phyloP scores from a whole-genome alignment of 1,139 yeast genomes.

The Hansenula sp. region DNA sequence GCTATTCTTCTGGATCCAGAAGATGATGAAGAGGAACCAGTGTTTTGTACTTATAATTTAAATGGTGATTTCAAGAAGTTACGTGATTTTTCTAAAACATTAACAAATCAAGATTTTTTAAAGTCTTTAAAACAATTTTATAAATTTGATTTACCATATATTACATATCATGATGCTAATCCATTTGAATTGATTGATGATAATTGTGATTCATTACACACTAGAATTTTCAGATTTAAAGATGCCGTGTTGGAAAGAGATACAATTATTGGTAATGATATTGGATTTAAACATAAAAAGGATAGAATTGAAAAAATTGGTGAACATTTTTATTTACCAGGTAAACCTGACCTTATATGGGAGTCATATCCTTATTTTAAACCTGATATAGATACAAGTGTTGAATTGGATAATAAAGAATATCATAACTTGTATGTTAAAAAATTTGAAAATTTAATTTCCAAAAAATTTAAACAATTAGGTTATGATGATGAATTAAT shows the following conservation, averaged over 20 bases:
- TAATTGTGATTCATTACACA: slow-evolving; percentile 3
- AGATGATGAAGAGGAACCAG: slow-evolving; percentile 5
- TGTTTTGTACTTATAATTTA: slow-evolving; percentile 6
- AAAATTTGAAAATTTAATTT: slow-evolving; percentile 2
- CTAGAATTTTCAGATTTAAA: slow-evolving; percentile 6
- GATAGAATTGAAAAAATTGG: slow-evolving; percentile 8
- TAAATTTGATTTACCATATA: slow-evolving; percentile 17
- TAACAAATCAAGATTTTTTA: background rate
- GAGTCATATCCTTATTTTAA: slow-evolving; percentile 21
- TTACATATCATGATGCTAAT: slow-evolving; percentile 16
- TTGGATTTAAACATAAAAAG: slow-evolving; percentile 13
- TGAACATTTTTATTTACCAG: slow-evolving; percentile 18
- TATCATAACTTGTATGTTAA: slow-evolving; percentile 6
- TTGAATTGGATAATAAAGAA: slow-evolving; percentile 14
- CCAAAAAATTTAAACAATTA: background rate
- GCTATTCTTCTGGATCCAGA: slow-evolving; percentile 9
- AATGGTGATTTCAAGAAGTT: slow-evolving; percentile 4
- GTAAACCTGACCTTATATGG: slow-evolving; percentile 16
- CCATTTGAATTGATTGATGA: slow-evolving; percentile 16
- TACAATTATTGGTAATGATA: slow-evolving; percentile 11
- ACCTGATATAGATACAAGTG: slow-evolving; percentile 13
- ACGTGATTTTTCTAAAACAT: background rate
- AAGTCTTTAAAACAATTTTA: slow-evolving; percentile 8
- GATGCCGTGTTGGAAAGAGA: slow-evolving; percentile 20
- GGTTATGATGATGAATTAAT: background rate